Evolutionary conservation across 768 basidiomycete genomes (phyloP).

Genomic region (Phlegmacium glaucopus): DNA sequence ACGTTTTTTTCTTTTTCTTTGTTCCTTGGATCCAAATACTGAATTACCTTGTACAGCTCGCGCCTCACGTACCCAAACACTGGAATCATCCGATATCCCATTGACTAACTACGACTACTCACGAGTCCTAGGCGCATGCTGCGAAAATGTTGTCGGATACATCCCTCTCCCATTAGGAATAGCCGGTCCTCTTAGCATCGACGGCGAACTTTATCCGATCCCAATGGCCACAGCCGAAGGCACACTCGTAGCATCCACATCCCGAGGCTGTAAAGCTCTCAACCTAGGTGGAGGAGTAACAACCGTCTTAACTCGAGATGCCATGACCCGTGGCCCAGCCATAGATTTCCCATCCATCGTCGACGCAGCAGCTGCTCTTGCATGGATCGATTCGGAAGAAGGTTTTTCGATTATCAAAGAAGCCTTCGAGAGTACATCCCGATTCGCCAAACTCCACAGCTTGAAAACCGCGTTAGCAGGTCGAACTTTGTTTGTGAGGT

Average conservation of each 20-base stretch:
- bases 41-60: conserved; percentile 53
- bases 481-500: conserved; percentile 88
- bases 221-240: conserved; percentile 99
- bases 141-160: conserved; percentile 98
- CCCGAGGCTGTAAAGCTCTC: conserved; percentile 96
- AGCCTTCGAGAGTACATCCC: conserved; percentile 92
- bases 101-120: conserved; percentile 89
- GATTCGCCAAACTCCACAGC: conserved; percentile 84
- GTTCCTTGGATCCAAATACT: conserved; percentile 1
- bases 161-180: conserved; percentile 96
- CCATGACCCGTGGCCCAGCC: conserved; percentile 98
- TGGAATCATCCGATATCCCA: conserved; percentile 83
- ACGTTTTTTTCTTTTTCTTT: conserved; percentile 31
- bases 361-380: conserved; percentile 78
- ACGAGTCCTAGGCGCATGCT: conserved; percentile 92
- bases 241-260: conserved; percentile 95
- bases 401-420: conserved; percentile 73
- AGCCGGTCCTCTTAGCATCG: conserved; percentile 91
- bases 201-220: conserved; percentile 80
- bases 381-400: conserved; percentile 81
- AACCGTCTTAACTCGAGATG: conserved; percentile 89
- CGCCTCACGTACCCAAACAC: conserved; percentile 74
- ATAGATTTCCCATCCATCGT: conserved; percentile 87
- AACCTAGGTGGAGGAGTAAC: conserved; percentile 95
- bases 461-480: conserved; percentile 92